Evolutionary conservation across 495 filamentous ascomycete genomes (phyloP).

Genomic region (Podospora fimiseda): DNA sequence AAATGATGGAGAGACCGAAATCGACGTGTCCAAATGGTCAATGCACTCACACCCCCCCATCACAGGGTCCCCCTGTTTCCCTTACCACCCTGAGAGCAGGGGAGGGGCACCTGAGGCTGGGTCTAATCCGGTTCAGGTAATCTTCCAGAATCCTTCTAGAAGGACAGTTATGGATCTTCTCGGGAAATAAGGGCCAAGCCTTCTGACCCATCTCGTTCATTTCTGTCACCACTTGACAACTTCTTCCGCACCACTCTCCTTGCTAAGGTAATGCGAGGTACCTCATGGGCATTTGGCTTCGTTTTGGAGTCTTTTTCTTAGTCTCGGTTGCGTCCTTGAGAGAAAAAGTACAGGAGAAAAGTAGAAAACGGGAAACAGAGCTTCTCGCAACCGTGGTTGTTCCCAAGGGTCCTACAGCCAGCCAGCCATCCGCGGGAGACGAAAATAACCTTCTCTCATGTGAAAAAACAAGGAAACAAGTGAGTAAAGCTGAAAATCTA

Average conservation of each 20-base stretch:
- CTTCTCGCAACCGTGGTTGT: background rate
- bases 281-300: background rate
- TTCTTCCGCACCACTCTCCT: slow-evolving; percentile 3
- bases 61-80: background rate
- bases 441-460: too few species aligned
- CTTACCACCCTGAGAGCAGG: slow-evolving; percentile 10
- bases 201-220: background rate
- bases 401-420: background rate
- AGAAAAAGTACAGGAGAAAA: background rate
- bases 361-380: background rate
- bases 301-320: background rate
- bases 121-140: slow-evolving; percentile 10
- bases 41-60: background rate
- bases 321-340: background rate
- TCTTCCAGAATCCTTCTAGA: slow-evolving; percentile 25
- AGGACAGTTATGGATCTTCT: too few species aligned
- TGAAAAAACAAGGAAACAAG: background rate
- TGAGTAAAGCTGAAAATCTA: background rate
- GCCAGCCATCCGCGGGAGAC: too few species aligned
- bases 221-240: background rate
- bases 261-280: background rate
- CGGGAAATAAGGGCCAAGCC: too few species aligned
- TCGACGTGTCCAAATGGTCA: background rate
- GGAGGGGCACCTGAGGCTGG: slow-evolving; percentile 12
- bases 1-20: background rate